Evolutionary conservation across 2,329 filamentous ascomycete genomes (phyloP).

Genomic region (Corynespora cassiicola): DNA sequence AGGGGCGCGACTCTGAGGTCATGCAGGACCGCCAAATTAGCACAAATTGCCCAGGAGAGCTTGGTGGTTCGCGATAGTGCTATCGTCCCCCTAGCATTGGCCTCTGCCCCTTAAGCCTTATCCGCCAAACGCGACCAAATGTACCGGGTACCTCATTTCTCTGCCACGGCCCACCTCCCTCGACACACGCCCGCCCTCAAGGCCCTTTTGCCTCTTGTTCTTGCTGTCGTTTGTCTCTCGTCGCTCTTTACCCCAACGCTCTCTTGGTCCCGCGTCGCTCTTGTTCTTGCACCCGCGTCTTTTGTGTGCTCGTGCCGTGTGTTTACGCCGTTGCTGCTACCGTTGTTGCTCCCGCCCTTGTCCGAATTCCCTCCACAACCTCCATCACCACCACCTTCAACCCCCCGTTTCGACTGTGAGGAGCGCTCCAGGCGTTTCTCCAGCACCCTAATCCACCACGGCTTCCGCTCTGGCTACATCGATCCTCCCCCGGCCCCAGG

Average conservation of each 20-base stretch:
- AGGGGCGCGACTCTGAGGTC: slow-evolving; percentile 38
- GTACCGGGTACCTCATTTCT: slow-evolving; percentile 30
- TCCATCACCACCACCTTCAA: too few species aligned
- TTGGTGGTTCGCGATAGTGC: slow-evolving; percentile 41
- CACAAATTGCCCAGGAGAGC: slow-evolving; percentile 41
- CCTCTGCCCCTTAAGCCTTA: slow-evolving; percentile 29
- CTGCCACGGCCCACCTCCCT: slow-evolving; percentile 14
- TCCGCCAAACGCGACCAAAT: slow-evolving; percentile 30
- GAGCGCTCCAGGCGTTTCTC: slow-evolving; percentile 46
- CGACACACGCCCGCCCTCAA: slow-evolving; percentile 18
- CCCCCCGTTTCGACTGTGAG: slow-evolving; percentile 31
- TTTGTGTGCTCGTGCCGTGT: too few species aligned
- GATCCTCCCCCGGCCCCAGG: slow-evolving; percentile 64
- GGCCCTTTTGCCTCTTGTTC: slow-evolving; percentile 32
- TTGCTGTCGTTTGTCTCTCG: slow-evolving; percentile 22
- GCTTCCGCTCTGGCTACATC: slow-evolving; percentile 66
- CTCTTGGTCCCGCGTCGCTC: slow-evolving; percentile 27
- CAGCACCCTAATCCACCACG: slow-evolving; percentile 49
- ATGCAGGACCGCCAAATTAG: slow-evolving; percentile 42
- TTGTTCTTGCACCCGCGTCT: too few species aligned
- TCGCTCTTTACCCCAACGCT: slow-evolving; percentile 33
- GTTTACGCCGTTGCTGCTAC: too few species aligned
- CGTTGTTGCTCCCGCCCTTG: too few species aligned
- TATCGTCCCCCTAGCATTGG: slow-evolving; percentile 32
- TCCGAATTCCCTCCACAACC: too few species aligned